Conservation (phyloP, 139 green algal species). For the Marvania coccoides region DNA sequence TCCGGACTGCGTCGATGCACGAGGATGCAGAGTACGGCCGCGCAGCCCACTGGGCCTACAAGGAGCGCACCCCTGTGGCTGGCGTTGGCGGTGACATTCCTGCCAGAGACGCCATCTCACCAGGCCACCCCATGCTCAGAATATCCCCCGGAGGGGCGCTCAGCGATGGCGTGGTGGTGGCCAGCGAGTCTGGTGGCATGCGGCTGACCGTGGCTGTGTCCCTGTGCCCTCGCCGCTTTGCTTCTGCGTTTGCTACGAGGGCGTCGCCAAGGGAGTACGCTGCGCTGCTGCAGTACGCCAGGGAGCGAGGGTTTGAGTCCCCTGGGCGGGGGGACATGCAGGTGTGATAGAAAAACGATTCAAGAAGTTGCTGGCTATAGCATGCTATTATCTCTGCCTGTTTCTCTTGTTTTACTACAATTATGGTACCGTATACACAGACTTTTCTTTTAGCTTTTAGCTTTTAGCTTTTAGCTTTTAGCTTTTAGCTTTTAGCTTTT, state of each 20-base stretch:
- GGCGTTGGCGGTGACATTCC: not conserved
- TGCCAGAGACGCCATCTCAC: not conserved
- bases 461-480: no score
- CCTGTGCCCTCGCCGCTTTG: not conserved
- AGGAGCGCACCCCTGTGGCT: conserved; percentile 35
- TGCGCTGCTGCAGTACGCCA: not conserved
- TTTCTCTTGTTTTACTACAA: no score
- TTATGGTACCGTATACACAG: no score
- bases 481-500: no score
- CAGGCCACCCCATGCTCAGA: conserved; percentile 38
- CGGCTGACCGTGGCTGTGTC: conserved; percentile 25
- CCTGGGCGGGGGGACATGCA: conserved; percentile 6
- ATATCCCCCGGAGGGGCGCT: conserved; percentile 24
- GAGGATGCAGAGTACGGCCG: conserved; percentile 70
- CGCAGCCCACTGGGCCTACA: conserved; percentile 85
- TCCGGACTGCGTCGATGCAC: conserved; percentile 65
- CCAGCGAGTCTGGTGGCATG: not conserved
- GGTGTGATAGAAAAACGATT: no score
- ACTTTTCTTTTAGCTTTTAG: no score
- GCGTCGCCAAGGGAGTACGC: not conserved
- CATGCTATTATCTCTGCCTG: no score
- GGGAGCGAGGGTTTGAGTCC: not conserved
- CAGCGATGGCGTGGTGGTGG: conserved; percentile 33
- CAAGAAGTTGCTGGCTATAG: no score
- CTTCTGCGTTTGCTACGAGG: not conserved